Percentiles rank a stretch among this genome's conserved stretches.
phyloP scores from a whole-genome alignment of 202 grass and related monocot genomes.

The Tripidium arundinaceum region DNA sequence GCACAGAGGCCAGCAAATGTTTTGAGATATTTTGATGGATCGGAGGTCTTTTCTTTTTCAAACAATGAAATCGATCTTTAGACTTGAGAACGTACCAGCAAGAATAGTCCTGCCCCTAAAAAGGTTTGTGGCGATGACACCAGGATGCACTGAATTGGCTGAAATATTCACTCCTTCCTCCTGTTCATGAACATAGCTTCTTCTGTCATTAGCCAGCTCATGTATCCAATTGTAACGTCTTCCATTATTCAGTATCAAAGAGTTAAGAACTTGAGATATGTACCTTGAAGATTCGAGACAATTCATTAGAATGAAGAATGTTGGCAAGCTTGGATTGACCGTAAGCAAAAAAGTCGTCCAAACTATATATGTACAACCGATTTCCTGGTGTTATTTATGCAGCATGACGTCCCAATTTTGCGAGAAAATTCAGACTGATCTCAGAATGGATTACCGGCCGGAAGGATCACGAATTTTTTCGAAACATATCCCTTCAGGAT shows the following conservation, averaged over 20 bases:
- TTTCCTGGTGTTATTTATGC: neutral
- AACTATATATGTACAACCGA: constrained; percentile 32
- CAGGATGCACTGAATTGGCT: constrained; percentile 73
- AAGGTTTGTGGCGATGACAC: constrained; percentile 54
- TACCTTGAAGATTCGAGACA: constrained; percentile 60
- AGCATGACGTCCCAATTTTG: neutral
- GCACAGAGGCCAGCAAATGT: neutral
- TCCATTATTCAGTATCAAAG: neutral
- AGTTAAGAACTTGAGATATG: neutral
- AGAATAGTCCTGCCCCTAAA: constrained; percentile 48
- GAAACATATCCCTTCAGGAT: constrained; percentile 57
- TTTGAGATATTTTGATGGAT: neutral
- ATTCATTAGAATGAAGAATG: constrained; percentile 67
- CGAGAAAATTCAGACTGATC: neutral
- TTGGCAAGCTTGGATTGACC: constrained; percentile 85
- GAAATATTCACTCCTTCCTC: constrained; percentile 59
- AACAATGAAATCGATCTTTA: neutral
- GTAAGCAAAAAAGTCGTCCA: constrained; percentile 41
- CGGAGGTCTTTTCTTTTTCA: neutral
- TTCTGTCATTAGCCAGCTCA: neutral
- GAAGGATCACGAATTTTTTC: constrained; percentile 46
- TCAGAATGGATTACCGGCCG: constrained; percentile 36
- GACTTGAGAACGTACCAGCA: constrained; percentile 35
- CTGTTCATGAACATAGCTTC: constrained; percentile 18
- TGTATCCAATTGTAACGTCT: neutral